Percentiles rank a stretch among this genome's conserved stretches.
phyloP scores from a whole-genome alignment of 2,329 filamentous ascomycete genomes.

The Chaetomium olivaceum region DNA sequence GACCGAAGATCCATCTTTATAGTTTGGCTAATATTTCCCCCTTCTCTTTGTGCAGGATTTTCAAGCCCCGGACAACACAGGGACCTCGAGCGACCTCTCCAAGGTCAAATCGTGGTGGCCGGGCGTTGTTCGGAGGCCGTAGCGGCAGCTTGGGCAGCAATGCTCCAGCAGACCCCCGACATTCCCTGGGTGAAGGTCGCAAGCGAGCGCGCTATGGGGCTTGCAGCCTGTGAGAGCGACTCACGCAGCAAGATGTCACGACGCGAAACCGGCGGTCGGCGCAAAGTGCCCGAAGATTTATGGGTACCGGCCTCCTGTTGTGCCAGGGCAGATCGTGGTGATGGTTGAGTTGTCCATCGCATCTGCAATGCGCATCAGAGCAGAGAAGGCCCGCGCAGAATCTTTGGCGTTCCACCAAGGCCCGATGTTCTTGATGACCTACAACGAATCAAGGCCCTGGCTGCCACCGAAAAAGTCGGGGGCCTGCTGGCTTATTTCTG shows the following conservation, averaged over 20 bases:
- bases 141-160: slow-evolving; percentile 47
- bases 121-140: slow-evolving; percentile 34
- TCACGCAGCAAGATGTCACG: slow-evolving; percentile 33
- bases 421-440: slow-evolving; percentile 24
- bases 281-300: slow-evolving; percentile 30
- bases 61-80: slow-evolving; percentile 18
- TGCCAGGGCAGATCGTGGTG: slow-evolving; percentile 31
- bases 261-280: slow-evolving; percentile 35
- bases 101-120: slow-evolving; percentile 38
- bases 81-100: slow-evolving; percentile 21
- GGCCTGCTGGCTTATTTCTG: slow-evolving; percentile 5
- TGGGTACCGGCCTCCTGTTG: slow-evolving; percentile 33
- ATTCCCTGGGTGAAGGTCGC: slow-evolving; percentile 31
- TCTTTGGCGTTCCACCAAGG: not conserved
- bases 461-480: slow-evolving; percentile 15
- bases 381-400: slow-evolving; percentile 10
- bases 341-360: slow-evolving; percentile 30
- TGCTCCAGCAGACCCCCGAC: slow-evolving; percentile 40
- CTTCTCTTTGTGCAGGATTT: slow-evolving; percentile 23
- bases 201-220: slow-evolving; percentile 22
- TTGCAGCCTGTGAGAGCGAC: slow-evolving; percentile 27
- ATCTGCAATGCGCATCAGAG: slow-evolving; percentile 29
- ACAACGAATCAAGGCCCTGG: slow-evolving; percentile 31
- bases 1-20: slow-evolving; percentile 29
- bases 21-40: slow-evolving; percentile 26